These are phyloP conservation scores for Eutypa lata DNA, from an alignment of 2,329 filamentous ascomycete genomes.

Conservation along the genomic window DNA sequence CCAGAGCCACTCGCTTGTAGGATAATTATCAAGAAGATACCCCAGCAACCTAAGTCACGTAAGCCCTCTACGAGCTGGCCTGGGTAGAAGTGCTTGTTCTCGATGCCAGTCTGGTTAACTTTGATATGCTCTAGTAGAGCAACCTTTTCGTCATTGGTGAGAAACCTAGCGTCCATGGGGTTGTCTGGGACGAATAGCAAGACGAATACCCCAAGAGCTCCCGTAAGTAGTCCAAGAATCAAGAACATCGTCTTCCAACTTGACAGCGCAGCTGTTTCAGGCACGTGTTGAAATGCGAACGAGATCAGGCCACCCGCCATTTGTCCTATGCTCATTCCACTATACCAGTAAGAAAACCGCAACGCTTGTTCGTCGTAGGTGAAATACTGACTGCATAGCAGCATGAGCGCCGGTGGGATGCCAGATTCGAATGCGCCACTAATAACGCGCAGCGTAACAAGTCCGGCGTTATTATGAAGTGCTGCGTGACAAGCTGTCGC, in stretches of 20 bases:
- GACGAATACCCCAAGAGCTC: conserved; percentile 37
- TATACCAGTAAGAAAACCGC: conserved; percentile 63
- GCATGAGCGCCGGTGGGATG: conserved; percentile 65
- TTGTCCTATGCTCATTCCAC: conserved; percentile 57
- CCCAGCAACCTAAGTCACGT: conserved; percentile 48
- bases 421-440: conserved; percentile 67
- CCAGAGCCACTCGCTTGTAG: conserved; percentile 36
- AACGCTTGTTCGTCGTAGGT: conserved; percentile 65
- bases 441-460: conserved; percentile 64
- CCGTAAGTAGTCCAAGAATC: conserved; percentile 43
- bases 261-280: conserved; percentile 26
- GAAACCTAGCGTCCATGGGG: conserved; percentile 41
- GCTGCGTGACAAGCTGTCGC: conserved; percentile 62
- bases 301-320: conserved; percentile 44
- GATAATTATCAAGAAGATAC: conserved; percentile 38
- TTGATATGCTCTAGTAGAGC: conserved; percentile 51
- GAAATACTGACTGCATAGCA: conserved; percentile 71
- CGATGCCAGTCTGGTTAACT: conserved; percentile 56
- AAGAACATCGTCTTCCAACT: conserved; percentile 52
- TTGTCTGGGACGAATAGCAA: conserved; percentile 46
- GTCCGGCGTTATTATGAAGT: conserved; percentile 56
- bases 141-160: conserved; percentile 38
- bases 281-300: conserved; percentile 54
- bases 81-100: conserved; percentile 50
- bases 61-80: conserved; percentile 52